phyloP scores from a whole-genome alignment of 176 grass and related monocot genomes.

The Leersia perrieri region DNA sequence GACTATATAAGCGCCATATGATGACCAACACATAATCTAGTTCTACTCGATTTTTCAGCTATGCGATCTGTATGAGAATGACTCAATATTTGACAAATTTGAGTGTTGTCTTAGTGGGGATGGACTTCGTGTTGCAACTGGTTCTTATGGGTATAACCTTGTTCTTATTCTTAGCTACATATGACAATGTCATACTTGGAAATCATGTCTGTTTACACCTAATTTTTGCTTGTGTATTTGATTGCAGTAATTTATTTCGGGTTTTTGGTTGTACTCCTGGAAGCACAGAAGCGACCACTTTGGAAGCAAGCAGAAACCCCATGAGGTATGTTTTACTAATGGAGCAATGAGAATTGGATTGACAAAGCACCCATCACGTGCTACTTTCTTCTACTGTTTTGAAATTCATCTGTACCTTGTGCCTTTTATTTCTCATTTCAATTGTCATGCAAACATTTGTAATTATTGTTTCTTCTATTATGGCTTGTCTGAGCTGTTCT shows the following conservation, averaged over 20 bases:
- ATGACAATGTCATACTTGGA: neutral
- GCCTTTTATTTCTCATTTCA: neutral
- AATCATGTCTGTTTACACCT: constrained; percentile 27
- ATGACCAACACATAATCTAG: constrained; percentile 20
- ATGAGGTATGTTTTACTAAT: constrained; percentile 69
- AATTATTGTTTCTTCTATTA: constrained; percentile 19
- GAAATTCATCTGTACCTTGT: neutral
- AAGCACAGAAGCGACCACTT: constrained; percentile 67
- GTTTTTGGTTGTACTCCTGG: constrained; percentile 71
- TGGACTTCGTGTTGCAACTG: constrained; percentile 78
- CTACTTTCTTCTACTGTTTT: constrained; percentile 1
- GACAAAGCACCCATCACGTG: neutral
- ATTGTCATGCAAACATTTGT: constrained; percentile 1
- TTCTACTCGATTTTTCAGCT: constrained; percentile 53
- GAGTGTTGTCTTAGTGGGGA: constrained; percentile 92
- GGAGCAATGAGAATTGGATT: neutral
- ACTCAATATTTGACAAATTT: constrained; percentile 97
- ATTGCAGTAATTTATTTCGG: constrained; percentile 87
- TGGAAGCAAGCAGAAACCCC: constrained; percentile 91
- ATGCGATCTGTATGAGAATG: constrained; percentile 93
- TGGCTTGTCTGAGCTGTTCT: constrained; percentile 7
- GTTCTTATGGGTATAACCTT: constrained; percentile 85
- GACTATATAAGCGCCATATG: constrained; percentile 13
- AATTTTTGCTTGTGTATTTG: constrained; percentile 16
- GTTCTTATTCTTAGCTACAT: constrained; percentile 12